Conservation (phyloP, 2,329 filamentous ascomycete species). For the Chrysosphaeria jannelii region DNA sequence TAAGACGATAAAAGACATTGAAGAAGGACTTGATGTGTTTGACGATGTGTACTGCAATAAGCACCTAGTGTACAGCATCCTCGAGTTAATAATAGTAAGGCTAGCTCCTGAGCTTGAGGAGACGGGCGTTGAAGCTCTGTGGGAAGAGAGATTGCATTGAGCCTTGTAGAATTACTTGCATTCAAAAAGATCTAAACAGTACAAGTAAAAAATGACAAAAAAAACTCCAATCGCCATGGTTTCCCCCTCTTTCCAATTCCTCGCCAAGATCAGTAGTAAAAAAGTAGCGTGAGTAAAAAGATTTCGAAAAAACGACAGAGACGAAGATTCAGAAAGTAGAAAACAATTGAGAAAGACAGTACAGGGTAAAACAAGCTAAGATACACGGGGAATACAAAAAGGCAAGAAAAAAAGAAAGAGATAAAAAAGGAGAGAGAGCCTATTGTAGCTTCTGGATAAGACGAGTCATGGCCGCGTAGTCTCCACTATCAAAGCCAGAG, state of each 20-base stretch:
- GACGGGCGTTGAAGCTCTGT: slow-evolving; percentile 37
- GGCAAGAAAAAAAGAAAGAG: slow-evolving; percentile 1
- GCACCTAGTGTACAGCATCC: slow-evolving; percentile 53
- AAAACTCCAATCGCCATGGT: too few relatives aligned
- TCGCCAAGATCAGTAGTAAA: too few relatives aligned
- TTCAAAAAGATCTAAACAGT: slow-evolving; percentile 3
- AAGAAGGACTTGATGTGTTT: slow-evolving; percentile 36
- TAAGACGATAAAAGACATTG: slow-evolving; percentile 22
- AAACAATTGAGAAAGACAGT: background rate
- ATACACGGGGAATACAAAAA: slow-evolving; percentile 1
- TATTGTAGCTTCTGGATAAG: slow-evolving; percentile 50
- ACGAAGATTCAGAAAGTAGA: background rate
- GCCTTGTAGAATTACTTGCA: slow-evolving; percentile 1
- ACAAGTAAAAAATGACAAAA: slow-evolving; percentile 1
- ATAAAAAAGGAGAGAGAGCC: background rate
- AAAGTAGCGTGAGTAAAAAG: too few relatives aligned
- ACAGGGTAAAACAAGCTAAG: background rate
- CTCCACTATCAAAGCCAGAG: slow-evolving; percentile 38
- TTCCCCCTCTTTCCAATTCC: too few relatives aligned
- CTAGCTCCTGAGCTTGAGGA: slow-evolving; percentile 62
- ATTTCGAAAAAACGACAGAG: background rate
- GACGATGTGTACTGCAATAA: slow-evolving; percentile 75
- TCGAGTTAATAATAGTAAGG: slow-evolving; percentile 57
- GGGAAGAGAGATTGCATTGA: slow-evolving; percentile 33
- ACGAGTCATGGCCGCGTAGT: slow-evolving; percentile 49